Evolutionary conservation across 2,329 filamentous ascomycete genomes (phyloP).

Genomic region (Colletotrichum aenigma): DNA sequence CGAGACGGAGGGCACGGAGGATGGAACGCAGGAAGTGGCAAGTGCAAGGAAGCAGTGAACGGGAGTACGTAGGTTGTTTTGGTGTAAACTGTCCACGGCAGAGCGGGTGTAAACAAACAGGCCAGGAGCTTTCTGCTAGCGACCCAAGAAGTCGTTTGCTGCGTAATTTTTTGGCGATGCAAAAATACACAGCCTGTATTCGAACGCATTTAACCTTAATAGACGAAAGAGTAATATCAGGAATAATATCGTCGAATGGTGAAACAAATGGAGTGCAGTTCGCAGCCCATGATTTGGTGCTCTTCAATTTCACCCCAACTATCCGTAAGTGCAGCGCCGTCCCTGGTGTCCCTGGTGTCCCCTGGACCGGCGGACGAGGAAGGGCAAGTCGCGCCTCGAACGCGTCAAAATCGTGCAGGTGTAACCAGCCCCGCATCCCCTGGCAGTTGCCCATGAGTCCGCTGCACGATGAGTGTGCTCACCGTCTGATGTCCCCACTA

Average conservation of each 20-base stretch:
- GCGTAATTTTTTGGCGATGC: neutral
- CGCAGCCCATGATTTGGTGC: neutral
- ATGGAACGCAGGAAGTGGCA: neutral
- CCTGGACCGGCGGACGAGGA: neutral
- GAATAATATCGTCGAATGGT: neutral
- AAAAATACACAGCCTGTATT: neutral
- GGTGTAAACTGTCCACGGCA: neutral
- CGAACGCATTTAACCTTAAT: neutral
- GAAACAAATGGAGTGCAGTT: neutral
- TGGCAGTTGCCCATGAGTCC: neutral
- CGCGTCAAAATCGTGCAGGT: conserved; percentile 21
- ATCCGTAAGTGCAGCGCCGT: neutral
- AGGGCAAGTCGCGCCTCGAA: conserved; percentile 9
- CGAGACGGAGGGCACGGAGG: neutral
- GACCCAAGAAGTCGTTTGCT: neutral
- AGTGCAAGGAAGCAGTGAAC: neutral
- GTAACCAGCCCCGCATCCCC: neutral
- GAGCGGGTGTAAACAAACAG: neutral
- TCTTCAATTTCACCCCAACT: neutral
- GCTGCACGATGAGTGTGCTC: neutral
- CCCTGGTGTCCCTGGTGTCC: neutral
- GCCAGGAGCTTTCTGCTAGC: neutral
- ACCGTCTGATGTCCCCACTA: conserved; percentile 7
- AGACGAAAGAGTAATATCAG: neutral
- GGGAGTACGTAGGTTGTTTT: neutral